Base-by-base conservation (phyloP, 1,139 yeast genomes). In the Arxiozyma slooffiae region DNA sequence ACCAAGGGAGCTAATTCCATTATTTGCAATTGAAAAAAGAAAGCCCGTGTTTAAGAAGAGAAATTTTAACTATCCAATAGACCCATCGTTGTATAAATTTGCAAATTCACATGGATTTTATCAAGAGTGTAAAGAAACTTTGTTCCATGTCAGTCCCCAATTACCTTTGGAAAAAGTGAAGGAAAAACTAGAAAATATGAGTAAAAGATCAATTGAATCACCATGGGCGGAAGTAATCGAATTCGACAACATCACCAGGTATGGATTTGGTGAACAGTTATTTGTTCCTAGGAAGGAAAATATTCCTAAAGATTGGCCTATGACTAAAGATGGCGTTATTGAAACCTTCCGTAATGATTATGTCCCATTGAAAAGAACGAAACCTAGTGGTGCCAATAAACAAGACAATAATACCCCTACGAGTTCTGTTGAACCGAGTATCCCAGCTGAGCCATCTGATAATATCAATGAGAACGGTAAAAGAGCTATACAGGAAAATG, bases 261-360 rank as follows among this genome's bases (percentile, higher is more conserved):
- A 74, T 60, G 74, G 74, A 49, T 68, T 87, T 53, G 86, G 87
- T 0, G 96, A 92, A 62, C 73, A 87, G 11, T 64, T 92, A 50
- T 88, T 92, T 65, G 79, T 76, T 49, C 89, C 92, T 1, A 67
- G 53, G 5, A 42, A 55, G 48, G 55, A 71, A 47, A 69, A 71
- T 53, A 64, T 72, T 38, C 75, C 76, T 47, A 76, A 71, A 38
- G 56, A 53, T 22, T 67, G 70, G 70, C 59, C 60, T n/a, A 57
- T 52, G 9, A 57, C 64, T 16, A 55, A 52, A 20, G 66, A 63
- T 36, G 66, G 67, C 20, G 56, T 60, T 21, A 67, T 66, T 1
- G 63, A 64, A 44, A 62, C 66, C 7, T 68, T 67, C 68, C 68
- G 66, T 53, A 71, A 76, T 57, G 89, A 85, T 61, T 85, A 85